Conservation (phyloP, 2,329 filamentous ascomycete species). For the Xylaria sp. region DNA sequence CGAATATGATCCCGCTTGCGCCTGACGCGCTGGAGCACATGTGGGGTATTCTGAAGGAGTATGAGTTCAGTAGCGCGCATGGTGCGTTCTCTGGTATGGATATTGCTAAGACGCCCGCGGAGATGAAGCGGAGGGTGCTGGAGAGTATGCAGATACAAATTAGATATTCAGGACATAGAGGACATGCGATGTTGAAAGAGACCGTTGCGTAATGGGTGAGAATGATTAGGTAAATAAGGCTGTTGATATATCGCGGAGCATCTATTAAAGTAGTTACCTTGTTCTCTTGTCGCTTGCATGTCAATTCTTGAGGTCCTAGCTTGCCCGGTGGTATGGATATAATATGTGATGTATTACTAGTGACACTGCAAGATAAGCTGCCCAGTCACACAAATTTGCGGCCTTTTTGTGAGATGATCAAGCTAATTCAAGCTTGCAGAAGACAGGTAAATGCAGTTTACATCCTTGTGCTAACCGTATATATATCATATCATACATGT, state of each 20-base stretch:
- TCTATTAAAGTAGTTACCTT: too few species aligned
- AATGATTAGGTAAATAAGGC: background rate
- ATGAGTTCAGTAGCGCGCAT: constrained; percentile 73
- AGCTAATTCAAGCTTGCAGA: too few species aligned
- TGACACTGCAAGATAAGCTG: background rate
- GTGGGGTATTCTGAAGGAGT: constrained; percentile 72
- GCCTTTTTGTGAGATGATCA: background rate
- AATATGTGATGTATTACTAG: background rate
- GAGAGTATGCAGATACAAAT: constrained; percentile 83
- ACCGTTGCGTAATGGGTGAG: constrained; percentile 25
- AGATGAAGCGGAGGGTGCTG: constrained; percentile 73
- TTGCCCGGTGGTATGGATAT: background rate
- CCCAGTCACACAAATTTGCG: background rate
- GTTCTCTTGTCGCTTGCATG: background rate
- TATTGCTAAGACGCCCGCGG: constrained; percentile 60
- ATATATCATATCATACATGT: background rate
- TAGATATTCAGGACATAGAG: constrained; percentile 59
- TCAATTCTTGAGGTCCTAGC: background rate
- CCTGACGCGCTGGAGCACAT: constrained; percentile 73
- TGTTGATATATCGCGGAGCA: background rate
- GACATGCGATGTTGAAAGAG: constrained; percentile 55
- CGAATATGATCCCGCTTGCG: constrained; percentile 77
- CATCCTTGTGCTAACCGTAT: too few species aligned
- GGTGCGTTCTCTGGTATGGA: constrained; percentile 74
- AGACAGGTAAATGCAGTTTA: background rate